Conservation (phyloP, 129 eudicot genomes). For the Centrapalus pauciflorus region DNA sequence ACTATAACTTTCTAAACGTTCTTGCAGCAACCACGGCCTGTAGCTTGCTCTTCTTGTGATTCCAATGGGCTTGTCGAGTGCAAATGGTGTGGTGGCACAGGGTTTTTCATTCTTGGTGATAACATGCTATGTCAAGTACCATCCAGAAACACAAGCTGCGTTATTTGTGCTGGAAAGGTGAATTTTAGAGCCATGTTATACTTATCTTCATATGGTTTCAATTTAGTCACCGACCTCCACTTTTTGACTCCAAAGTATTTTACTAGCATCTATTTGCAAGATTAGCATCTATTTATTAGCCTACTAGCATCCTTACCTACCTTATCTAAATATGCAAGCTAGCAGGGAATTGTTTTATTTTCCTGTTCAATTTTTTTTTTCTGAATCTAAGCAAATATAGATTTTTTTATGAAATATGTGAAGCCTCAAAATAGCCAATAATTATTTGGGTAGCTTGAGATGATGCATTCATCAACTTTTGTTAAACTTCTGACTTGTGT, state of each 20-base stretch:
- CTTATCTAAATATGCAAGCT: background rate
- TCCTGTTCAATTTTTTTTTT: background rate
- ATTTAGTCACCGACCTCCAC: background rate
- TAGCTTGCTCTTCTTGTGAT: conserved; percentile 64
- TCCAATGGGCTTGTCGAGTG: conserved; percentile 84
- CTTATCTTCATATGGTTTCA: background rate
- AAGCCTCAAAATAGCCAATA: no score
- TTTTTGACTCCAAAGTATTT: no score
- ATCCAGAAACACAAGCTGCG: conserved; percentile 78
- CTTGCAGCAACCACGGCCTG: conserved; percentile 84
- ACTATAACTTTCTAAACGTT: conserved; percentile 12
- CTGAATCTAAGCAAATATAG: background rate
- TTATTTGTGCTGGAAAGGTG: conserved; percentile 95
- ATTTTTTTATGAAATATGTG: background rate
- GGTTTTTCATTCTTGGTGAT: conserved; percentile 88
- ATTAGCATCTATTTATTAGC: no score
- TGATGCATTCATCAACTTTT: no score
- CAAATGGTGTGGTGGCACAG: conserved; percentile 93
- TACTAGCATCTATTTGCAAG: no score
- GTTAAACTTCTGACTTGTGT: no score
- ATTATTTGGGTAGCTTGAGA: no score
- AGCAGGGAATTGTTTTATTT: background rate
- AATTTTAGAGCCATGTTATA: background rate
- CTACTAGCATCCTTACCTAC: no score
- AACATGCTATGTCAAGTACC: conserved; percentile 97